phyloP scores from a whole-genome alignment of 2,329 filamentous ascomycete genomes.

The Colletotrichum viniferum region DNA sequence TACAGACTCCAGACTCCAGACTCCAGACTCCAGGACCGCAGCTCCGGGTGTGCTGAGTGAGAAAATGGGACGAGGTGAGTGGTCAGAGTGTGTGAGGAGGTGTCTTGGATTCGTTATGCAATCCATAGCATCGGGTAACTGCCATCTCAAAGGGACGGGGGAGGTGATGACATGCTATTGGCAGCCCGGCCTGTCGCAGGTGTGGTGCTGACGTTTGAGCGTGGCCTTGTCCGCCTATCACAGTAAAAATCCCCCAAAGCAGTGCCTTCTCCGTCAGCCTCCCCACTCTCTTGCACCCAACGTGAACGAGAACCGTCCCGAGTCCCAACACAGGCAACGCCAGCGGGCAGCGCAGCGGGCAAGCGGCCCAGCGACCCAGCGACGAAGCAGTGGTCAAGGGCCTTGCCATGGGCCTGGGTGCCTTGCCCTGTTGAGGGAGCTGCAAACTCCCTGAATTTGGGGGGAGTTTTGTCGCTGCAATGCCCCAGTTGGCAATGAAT shows the following conservation, averaged over 20 bases:
- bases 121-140: conserved; percentile 17
- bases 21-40: conserved; percentile 5
- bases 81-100: neutral
- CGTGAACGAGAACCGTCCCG: neutral
- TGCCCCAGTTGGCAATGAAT: neutral
- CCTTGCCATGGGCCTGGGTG: conserved; percentile 8
- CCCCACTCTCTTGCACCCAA: neutral
- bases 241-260: neutral
- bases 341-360: neutral
- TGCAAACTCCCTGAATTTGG: neutral
- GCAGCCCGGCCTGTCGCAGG: neutral
- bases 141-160: conserved; percentile 12
- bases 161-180: neutral
- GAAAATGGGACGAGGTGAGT: conserved; percentile 19
- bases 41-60: conserved; percentile 19
- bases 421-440: neutral
- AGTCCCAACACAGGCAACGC: neutral
- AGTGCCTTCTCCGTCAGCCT: neutral
- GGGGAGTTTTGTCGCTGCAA: neutral
- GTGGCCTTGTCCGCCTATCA: neutral
- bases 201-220: conserved; percentile 13
- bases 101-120: conserved; percentile 11
- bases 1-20: neutral
- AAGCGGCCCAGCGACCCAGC: neutral
- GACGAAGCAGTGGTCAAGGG: neutral